Conservation (phyloP, 2,329 filamentous ascomycete genomes). For the Aspergillus terreus region DNA sequence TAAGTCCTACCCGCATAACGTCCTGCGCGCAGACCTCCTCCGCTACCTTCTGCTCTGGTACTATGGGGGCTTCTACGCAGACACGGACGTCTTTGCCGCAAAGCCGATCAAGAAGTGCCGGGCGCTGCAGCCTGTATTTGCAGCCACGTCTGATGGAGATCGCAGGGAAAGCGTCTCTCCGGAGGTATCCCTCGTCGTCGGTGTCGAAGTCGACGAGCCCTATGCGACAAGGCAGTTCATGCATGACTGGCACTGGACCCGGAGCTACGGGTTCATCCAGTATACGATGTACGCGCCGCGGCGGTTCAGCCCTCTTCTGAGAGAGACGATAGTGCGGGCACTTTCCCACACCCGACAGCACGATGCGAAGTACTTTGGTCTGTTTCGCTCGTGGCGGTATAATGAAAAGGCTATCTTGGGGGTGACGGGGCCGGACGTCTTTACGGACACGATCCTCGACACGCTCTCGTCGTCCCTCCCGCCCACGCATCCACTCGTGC, state of each 20-base stretch:
- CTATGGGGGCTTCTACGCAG: constrained; percentile 34
- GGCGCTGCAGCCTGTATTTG: constrained; percentile 18
- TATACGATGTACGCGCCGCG: constrained; percentile 34
- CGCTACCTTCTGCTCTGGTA: constrained; percentile 36
- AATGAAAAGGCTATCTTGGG: constrained; percentile 26
- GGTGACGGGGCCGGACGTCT: constrained; percentile 31
- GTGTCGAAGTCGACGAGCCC: constrained; percentile 35
- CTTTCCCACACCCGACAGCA: constrained; percentile 29
- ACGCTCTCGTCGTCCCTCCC: constrained; percentile 26
- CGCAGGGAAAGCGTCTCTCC: background rate
- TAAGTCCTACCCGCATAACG: constrained; percentile 40
- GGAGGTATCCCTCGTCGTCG: constrained; percentile 31
- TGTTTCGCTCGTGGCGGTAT: constrained; percentile 14
- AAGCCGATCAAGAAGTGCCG: constrained; percentile 27
- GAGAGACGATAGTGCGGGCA: constrained; percentile 28
- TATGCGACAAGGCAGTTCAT: constrained; percentile 28
- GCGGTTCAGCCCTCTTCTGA: constrained; percentile 32
- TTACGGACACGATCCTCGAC: constrained; percentile 33
- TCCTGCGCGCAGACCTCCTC: constrained; percentile 49
- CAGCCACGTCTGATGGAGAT: background rate
- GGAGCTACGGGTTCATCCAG: constrained; percentile 32
- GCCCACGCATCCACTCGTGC: constrained; percentile 21
- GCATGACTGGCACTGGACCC: constrained; percentile 32
- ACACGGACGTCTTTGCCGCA: constrained; percentile 29
- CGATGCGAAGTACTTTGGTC: constrained; percentile 12